Conservation (phyloP, 179 eudicot species). For the Nepenthes alata region DNA sequence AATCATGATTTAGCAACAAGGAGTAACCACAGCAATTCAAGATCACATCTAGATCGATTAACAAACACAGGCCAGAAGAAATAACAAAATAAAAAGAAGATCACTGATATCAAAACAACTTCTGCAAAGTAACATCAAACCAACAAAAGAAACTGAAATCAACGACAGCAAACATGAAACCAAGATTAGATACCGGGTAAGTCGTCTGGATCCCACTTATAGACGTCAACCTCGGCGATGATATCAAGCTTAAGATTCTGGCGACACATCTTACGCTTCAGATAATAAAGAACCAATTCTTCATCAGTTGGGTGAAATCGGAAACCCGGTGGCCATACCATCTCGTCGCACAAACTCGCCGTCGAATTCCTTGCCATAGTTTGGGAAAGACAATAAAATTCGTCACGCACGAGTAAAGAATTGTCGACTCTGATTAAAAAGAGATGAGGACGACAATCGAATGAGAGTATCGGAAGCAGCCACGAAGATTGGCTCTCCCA, state of each 20-base stretch:
- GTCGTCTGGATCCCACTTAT: slow-evolving; percentile 79
- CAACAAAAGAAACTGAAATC: neutral
- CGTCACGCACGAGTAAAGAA: too few relatives aligned
- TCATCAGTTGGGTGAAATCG: slow-evolving; percentile 89
- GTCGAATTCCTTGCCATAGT: slow-evolving; percentile 7
- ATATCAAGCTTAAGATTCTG: slow-evolving; percentile 38
- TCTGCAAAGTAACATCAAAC: neutral
- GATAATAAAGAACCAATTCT: slow-evolving; percentile 65
- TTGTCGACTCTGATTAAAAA: too few relatives aligned
- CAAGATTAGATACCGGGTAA: slow-evolving; percentile 48
- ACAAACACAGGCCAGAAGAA: too few relatives aligned
- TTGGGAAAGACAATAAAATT: too few relatives aligned
- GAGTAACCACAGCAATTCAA: too few relatives aligned
- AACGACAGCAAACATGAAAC: neutral
- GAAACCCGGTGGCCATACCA: slow-evolving; percentile 67
- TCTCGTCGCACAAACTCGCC: slow-evolving; percentile 4
- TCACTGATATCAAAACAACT: neutral
- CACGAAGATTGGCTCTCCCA: too few relatives aligned
- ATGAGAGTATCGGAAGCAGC: too few relatives aligned
- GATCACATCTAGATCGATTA: too few relatives aligned
- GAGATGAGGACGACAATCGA: too few relatives aligned
- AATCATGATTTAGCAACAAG: too few relatives aligned
- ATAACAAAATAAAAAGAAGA: too few relatives aligned
- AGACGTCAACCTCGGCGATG: slow-evolving; percentile 68
- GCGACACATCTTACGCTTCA: slow-evolving; percentile 65